phyloP scores from a whole-genome alignment of 371 early-diverging fungal genomes.

The Syncephalastrum racemosum region DNA sequence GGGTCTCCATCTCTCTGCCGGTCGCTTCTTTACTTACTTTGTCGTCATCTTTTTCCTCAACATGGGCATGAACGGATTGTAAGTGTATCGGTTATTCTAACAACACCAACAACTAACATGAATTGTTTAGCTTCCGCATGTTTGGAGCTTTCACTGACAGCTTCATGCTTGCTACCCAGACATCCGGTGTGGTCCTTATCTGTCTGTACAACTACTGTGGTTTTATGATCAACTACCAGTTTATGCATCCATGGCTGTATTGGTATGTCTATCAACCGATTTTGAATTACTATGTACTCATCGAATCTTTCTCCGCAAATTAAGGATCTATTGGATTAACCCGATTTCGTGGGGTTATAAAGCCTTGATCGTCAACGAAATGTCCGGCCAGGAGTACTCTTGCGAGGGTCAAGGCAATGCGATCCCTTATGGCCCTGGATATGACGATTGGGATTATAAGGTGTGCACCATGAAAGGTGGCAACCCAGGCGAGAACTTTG shows the following conservation, averaged over 20 bases:
- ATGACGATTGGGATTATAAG: slow-evolving; percentile 46
- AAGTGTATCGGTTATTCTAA: too few species aligned
- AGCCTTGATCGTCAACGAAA: slow-evolving; percentile 65
- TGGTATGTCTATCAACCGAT: slow-evolving; percentile 41
- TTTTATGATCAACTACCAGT: slow-evolving; percentile 29
- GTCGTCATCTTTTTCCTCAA: slow-evolving; percentile 28
- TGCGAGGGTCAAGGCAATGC: slow-evolving; percentile 44
- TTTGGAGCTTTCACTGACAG: slow-evolving; percentile 45
- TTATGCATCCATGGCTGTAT: slow-evolving; percentile 54
- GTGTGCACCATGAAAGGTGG: slow-evolving; percentile 56
- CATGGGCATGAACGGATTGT: slow-evolving; percentile 39
- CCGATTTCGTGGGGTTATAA: slow-evolving; percentile 67
- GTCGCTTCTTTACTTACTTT: slow-evolving; percentile 42
- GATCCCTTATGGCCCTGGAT: slow-evolving; percentile 45
- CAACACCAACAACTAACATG: too few species aligned
- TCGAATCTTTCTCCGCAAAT: not conserved
- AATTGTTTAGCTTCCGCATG: slow-evolving; percentile 29
- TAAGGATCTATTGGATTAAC: slow-evolving; percentile 52
- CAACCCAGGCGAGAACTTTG: slow-evolving; percentile 41
- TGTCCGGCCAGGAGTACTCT: slow-evolving; percentile 36
- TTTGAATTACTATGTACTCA: not conserved
- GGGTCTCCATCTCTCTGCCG: slow-evolving; percentile 39
- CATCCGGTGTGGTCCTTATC: slow-evolving; percentile 48
- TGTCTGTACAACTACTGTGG: slow-evolving; percentile 22
- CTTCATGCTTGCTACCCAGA: slow-evolving; percentile 43